Percentiles rank a stretch among this genome's conserved stretches.
These are phyloP conservation scores for Arabidopsis arenosa DNA, from an alignment of 345 rosid species.

Conservation along the genomic window DNA sequence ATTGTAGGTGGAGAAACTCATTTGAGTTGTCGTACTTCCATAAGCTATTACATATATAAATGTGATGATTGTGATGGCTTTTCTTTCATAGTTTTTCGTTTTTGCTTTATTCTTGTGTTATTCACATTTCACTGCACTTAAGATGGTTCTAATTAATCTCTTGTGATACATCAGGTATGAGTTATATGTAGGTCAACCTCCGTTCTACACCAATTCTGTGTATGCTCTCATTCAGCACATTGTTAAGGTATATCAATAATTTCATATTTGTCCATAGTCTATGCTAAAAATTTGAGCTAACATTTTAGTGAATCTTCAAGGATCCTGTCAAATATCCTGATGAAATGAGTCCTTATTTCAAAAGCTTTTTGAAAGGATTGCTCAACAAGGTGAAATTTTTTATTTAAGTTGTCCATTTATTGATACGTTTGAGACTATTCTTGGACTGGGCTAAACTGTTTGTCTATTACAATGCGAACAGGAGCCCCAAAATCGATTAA, in stretches of 20 bases:
- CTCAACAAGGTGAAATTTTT: conserved; percentile 74
- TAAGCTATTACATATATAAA: conserved; percentile 5
- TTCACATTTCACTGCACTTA: conserved; percentile 17
- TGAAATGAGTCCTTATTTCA: conserved; percentile 82
- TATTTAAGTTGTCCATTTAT: conserved; percentile 1
- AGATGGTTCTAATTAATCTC: conserved; percentile 26
- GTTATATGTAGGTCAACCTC: conserved; percentile 96
- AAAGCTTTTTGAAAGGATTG: conserved; percentile 91
- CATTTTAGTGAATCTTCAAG: conserved; percentile 52
- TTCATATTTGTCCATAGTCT: conserved; percentile 26
- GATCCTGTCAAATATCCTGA: conserved; percentile 98
- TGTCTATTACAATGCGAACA: conserved; percentile 46
- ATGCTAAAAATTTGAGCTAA: conserved; percentile 47
- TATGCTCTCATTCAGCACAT: conserved; percentile 96
- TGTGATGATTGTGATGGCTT: conserved; percentile 10
- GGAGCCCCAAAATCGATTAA: conserved; percentile 92
- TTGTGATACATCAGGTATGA: conserved; percentile 71
- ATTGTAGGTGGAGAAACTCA: conserved; percentile 58
- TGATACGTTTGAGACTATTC: conserved; percentile 17
- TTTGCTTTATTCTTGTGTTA: conserved; percentile 19
- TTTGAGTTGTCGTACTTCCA: conserved; percentile 26
- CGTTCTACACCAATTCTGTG: conserved; percentile 97
- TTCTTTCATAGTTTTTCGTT: conserved; percentile 16
- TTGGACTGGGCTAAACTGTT: conserved; percentile 12
- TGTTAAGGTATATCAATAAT: conserved; percentile 70